Evolutionary conservation across 257 asterid genomes (phyloP).

Genomic region (Lavandula angustifolia): DNA sequence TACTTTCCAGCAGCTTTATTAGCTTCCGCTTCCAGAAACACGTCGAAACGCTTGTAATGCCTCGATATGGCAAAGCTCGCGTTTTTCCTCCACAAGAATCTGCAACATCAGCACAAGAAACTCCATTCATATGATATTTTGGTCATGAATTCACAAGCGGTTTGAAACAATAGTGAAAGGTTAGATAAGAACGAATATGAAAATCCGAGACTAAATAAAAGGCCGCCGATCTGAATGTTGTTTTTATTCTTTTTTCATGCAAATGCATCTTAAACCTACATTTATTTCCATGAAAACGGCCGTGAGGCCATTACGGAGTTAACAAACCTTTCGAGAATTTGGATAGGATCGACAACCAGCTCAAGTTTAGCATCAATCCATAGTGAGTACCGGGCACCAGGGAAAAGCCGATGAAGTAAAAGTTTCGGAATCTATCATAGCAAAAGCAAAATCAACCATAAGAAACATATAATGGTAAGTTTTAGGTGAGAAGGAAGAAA

Average conservation of each 20-base stretch:
- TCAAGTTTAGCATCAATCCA: slow-evolving; percentile 97
- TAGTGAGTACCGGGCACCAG: slow-evolving; percentile 76
- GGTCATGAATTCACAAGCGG: not conserved
- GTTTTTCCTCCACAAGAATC: slow-evolving; percentile 93
- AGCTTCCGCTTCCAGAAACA: slow-evolving; percentile 93
- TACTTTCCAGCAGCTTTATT: slow-evolving; percentile 90
- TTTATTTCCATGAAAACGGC: too few species aligned
- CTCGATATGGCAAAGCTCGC: slow-evolving; percentile 92
- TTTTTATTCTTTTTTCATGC: too few species aligned
- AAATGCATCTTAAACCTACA: too few species aligned
- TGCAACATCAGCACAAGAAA: slow-evolving; percentile 29
- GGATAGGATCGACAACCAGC: slow-evolving; percentile 87
- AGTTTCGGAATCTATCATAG: slow-evolving; percentile 80
- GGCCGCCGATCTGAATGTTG: too few species aligned
- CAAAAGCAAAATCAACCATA: slow-evolving; percentile 25
- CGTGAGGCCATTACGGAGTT: too few species aligned
- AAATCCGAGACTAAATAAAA: too few species aligned
- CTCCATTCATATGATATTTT: not conserved
- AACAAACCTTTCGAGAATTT: slow-evolving; percentile 80
- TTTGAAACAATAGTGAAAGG: too few species aligned
- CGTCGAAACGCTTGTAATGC: slow-evolving; percentile 86
- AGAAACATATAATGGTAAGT: too few species aligned
- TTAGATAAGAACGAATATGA: too few species aligned
- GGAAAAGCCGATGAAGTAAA: slow-evolving; percentile 85
- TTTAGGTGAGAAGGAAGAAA: not conserved